Percentiles rank a stretch among this genome's conserved stretches.
Evolutionary conservation across 208 protist species (phyloP).

Genomic region (Leishmania amazonensis): DNA sequence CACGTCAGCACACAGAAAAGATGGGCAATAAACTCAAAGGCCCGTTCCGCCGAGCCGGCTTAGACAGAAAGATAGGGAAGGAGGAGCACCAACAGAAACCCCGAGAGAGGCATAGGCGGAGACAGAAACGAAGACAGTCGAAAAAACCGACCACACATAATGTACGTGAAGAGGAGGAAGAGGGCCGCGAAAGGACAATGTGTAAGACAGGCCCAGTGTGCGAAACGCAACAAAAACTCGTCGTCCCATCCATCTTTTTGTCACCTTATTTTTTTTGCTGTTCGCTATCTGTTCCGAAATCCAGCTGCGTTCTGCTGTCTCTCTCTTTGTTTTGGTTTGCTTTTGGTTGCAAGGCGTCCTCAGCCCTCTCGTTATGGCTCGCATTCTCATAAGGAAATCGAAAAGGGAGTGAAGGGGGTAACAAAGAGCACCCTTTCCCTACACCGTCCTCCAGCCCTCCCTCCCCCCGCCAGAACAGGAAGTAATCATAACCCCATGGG

Average conservation of each 20-base stretch:
- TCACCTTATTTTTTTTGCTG: background rate
- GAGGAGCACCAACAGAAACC: background rate
- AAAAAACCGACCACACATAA: background rate
- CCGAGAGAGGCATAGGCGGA: background rate
- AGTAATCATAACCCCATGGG: background rate
- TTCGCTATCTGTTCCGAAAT: background rate
- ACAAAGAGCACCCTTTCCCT: too few species aligned
- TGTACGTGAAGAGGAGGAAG: background rate
- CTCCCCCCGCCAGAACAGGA: too few species aligned
- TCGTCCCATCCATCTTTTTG: background rate
- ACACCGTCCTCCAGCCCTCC: too few species aligned
- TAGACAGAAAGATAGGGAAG: background rate
- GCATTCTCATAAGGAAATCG: too few species aligned
- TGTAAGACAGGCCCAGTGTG: background rate
- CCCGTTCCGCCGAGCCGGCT: background rate
- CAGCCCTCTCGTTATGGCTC: too few species aligned
- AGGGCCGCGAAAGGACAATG: background rate
- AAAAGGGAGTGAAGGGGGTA: background rate
- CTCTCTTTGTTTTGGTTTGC: conserved; percentile 5
- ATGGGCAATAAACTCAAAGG: background rate
- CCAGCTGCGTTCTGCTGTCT: background rate
- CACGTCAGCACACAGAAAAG: background rate
- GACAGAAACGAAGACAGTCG: background rate
- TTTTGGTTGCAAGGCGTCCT: background rate
- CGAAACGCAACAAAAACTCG: background rate